A percentile compares a stretch with the other conserved stretches of the same genome.
Conservation (phyloP, 1,284 basidiomycete species). For the Coniophora puteana region DNA sequence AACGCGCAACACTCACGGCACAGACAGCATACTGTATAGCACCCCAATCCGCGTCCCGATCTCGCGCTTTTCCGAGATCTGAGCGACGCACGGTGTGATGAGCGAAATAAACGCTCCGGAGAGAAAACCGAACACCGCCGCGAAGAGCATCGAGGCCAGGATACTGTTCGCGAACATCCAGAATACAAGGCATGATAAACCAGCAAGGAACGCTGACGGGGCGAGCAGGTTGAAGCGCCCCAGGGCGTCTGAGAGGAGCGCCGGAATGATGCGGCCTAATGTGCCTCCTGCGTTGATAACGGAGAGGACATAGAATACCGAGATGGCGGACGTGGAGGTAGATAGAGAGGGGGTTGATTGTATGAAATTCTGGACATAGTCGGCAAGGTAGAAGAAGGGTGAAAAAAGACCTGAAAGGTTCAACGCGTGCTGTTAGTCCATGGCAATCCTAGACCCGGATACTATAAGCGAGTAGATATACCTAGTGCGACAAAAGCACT, state of each 20-base stretch:
- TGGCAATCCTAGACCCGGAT: background rate
- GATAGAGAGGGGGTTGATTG: too few species aligned
- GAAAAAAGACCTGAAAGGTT: constrained; percentile 50
- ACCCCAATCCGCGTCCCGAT: constrained; percentile 59
- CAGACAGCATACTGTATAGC: constrained; percentile 56
- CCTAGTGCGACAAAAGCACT: constrained; percentile 50
- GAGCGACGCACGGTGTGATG: constrained; percentile 59
- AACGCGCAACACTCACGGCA: constrained; percentile 52
- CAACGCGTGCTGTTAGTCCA: background rate
- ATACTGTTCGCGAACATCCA: constrained; percentile 49
- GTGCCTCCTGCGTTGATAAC: constrained; percentile 63
- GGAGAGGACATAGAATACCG: constrained; percentile 51
- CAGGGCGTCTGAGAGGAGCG: constrained; percentile 55
- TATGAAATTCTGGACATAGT: constrained; percentile 43
- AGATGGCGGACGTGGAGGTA: constrained; percentile 28
- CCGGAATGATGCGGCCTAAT: constrained; percentile 58
- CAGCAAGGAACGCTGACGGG: constrained; percentile 56
- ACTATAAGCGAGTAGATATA: constrained; percentile 17
- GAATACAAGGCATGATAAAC: constrained; percentile 50
- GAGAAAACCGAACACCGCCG: constrained; percentile 52
- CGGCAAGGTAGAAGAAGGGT: constrained; percentile 61
- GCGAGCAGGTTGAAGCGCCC: constrained; percentile 62
- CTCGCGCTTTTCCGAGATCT: constrained; percentile 51
- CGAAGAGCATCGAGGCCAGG: constrained; percentile 46
- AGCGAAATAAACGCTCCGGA: constrained; percentile 60